Base-by-base conservation (phyloP, 306 rosid species). In the Lagenaria siceraria region DNA sequence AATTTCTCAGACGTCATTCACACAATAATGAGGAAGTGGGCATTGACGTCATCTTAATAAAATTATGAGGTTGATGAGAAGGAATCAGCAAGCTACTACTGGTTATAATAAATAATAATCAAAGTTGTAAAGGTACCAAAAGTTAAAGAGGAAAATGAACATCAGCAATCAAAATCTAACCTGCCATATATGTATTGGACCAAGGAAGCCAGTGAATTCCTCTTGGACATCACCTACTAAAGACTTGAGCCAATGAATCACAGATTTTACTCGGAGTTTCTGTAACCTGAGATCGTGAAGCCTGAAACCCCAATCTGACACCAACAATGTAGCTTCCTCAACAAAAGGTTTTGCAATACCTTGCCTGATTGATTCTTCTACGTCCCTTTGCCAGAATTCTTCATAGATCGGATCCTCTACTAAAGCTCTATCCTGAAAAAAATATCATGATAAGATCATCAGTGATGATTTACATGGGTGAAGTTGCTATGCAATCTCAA, bases 121-220 rank as follows among this genome's bases (percentile, higher is more conserved):
- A 33, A 46, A 18, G 19, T 8, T 31, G 24, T 33, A 1, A 35
- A 18, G 27, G 49, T 64, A 22, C 15, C 48, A 42, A 40, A 40
- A 22, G 74, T 66, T 66, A 11, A n/a, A 38, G 53, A 69, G 7
- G 7, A 24, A 43, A 35, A 71, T 2, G 58, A 25, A 48, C 40
- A 70, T 31, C 5, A 31, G 72, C 14, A 38, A 77, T 53, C 77
- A 77, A 72, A 81, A 83, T 55, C 93, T 87, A 81, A 90, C 98
- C 87, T 95, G 98, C 97, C 98, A 95, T 87, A 92, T 84, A 76
- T 95, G 98, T 82, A 95, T 89, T 78, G 98, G 98, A 77, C 98
- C 98, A 71, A 90, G 89, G 87, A 95, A 95, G 75, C 98, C 98
- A 0, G 49, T 84, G 75, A 89, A 92, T 77, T 95, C 97, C 63